These are phyloP conservation scores for Aspergillus leporis DNA, from an alignment of 495 filamentous ascomycete species.

Conservation along the genomic window DNA sequence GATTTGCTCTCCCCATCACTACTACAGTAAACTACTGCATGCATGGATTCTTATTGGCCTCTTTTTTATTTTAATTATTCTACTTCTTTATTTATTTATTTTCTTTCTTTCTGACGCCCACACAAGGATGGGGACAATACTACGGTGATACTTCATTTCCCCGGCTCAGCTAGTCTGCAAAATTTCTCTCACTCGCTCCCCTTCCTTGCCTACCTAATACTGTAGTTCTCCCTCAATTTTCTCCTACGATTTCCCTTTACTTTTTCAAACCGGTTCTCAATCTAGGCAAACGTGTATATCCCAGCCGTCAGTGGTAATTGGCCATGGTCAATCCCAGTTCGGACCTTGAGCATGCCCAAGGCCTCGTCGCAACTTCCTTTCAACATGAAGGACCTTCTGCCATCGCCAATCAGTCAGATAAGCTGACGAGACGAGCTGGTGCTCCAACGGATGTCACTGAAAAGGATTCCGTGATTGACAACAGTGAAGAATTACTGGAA, in stretches of 20 bases:
- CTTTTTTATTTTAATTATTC: background rate
- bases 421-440: slow-evolving; percentile 10
- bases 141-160: background rate
- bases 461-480: slow-evolving; percentile 19
- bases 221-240: background rate
- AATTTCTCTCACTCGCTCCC: background rate
- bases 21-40: background rate
- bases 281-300: background rate
- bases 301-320: background rate
- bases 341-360: slow-evolving; percentile 3
- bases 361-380: background rate
- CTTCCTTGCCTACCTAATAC: background rate
- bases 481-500: slow-evolving; percentile 26
- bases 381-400: slow-evolving; percentile 13
- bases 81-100: slow-evolving; percentile 7
- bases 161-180: background rate
- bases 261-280: background rate
- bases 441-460: slow-evolving; percentile 18
- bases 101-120: too few relatives aligned
- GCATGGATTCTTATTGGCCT: background rate
- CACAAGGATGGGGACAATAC: background rate
- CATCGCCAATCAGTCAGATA: slow-evolving; percentile 16
- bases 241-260: background rate
- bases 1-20: background rate
- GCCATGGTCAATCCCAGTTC: slow-evolving; percentile 6